Evolutionary conservation across 2,329 filamentous ascomycete genomes (phyloP).

Genomic region (Paraphaeosphaeria minitans): DNA sequence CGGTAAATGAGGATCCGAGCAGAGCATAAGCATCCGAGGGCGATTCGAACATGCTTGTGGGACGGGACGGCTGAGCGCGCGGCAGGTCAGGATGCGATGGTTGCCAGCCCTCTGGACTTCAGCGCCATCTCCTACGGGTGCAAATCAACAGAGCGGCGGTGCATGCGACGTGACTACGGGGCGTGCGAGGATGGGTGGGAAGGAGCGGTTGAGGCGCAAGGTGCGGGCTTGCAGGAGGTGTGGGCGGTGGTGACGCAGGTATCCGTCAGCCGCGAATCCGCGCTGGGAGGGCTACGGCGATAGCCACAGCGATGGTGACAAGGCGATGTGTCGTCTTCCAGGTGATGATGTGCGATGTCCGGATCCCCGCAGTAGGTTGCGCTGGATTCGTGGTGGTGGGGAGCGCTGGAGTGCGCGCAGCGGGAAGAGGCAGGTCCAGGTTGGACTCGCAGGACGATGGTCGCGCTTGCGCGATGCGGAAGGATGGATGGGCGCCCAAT

Average conservation of each 20-base stretch:
- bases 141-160: constrained; percentile 13
- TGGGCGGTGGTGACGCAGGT: constrained; percentile 31
- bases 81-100: constrained; percentile 2
- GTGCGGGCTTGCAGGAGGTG: constrained; percentile 16
- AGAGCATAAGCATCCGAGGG: constrained; percentile 33
- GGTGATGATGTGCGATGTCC: neutral
- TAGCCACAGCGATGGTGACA: neutral
- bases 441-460: constrained; percentile 25
- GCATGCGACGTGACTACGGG: constrained; percentile 26
- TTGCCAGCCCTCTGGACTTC: constrained; percentile 5
- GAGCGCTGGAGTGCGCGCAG: constrained; percentile 5
- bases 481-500: constrained; percentile 6
- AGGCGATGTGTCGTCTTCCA: neutral
- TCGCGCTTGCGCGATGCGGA: constrained; percentile 9
- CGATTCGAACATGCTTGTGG: constrained; percentile 28
- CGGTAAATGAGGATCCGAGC: constrained; percentile 40
- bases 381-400: constrained; percentile 5
- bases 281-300: neutral
- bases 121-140: constrained; percentile 29
- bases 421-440: constrained; percentile 22
- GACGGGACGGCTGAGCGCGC: constrained; percentile 9
- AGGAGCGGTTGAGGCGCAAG: constrained; percentile 9
- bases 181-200: constrained; percentile 13
- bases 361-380: constrained; percentile 1
- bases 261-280: constrained; percentile 26